Conservation (phyloP, 768 basidiomycete species). For the Zangia roseola region DNA sequence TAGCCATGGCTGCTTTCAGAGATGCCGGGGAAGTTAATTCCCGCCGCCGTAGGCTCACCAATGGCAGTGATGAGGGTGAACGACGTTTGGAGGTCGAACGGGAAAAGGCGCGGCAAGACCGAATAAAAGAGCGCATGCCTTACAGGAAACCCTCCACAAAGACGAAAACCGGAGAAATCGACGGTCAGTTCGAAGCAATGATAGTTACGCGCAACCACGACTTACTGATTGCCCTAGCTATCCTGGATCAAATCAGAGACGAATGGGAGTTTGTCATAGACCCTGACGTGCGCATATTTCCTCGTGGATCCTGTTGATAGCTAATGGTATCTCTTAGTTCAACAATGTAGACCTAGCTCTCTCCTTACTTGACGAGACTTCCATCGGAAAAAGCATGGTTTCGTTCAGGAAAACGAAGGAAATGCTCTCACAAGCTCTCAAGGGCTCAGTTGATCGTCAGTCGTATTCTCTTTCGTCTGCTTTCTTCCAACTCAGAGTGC, state of each 20-base stretch:
- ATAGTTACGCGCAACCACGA: not conserved
- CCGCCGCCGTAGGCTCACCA: conserved; percentile 52
- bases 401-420: conserved; percentile 77
- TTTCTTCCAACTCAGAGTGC: conserved; percentile 5
- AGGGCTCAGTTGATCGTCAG: conserved; percentile 87
- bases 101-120: conserved; percentile 64
- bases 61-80: conserved; percentile 53
- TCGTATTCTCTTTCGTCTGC: conserved; percentile 16
- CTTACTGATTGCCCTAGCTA: conserved; percentile 45
- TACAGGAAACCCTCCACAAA: conserved; percentile 52
- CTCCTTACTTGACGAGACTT: conserved; percentile 77
- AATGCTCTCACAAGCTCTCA: conserved; percentile 75
- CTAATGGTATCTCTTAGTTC: conserved; percentile 52
- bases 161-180: conserved; percentile 76
- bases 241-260: conserved; percentile 81
- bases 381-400: conserved; percentile 68
- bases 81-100: conserved; percentile 60
- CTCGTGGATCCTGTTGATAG: not conserved
- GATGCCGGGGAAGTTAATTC: conserved; percentile 47
- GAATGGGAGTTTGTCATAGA: conserved; percentile 90
- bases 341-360: conserved; percentile 93
- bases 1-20: conserved; percentile 70
- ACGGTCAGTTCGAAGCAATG: conserved; percentile 53
- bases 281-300: conserved; percentile 57
- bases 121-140: conserved; percentile 67